Evolutionary conservation across 331 rosid species (phyloP), one percentile per base, ranked within the genome.

Genomic region (Phaseolus coccineus): DNA sequence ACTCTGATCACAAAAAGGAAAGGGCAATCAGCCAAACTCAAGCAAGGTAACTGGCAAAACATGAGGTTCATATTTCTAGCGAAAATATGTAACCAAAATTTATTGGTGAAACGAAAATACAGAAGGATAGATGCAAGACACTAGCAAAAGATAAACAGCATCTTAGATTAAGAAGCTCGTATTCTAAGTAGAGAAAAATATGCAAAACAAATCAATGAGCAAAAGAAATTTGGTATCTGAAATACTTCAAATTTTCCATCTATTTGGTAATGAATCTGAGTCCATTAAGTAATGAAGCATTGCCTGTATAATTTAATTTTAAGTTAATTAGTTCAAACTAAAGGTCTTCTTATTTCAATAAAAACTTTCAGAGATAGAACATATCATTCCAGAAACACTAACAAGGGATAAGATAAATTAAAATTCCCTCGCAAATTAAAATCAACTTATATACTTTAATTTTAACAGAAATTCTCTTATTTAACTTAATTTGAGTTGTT

Each of bases 1-100:
- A 79, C 88, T 90, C 99, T 96, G 86, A 39, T 52, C 33, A 76
- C 25, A 69, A n/a, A 52, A 33, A 51, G 24, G 53, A 19, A 37
- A 72, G 50, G 52, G 28, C 1, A 13, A 33, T 48, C 64, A 81
- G 53, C 14, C 71, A 74, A 35, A 52, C 31, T 27, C 33, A 68
- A 30, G 44, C 2, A 37, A 37, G 2, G 30, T 13, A 44, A 44
- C 48, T 46, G 11, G 15, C 51, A 46, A 46, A 47, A 12, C 15
- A 8, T 42, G 47, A 42, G 47, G 3, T 9, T 42, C 42, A 39
- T 42, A 42, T 8, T 42, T 13, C 13, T 1, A 42, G 44, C 6
- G 44, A 39, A 39, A 39, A 6, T 6, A 39, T 39, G 44, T 2
- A 39, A 39, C 44, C 44, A 39, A 8, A 39, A 39, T 39, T 39